phyloP scores from a whole-genome alignment of 2,329 filamentous ascomycete species.

The Teratosphaeria viscida region DNA sequence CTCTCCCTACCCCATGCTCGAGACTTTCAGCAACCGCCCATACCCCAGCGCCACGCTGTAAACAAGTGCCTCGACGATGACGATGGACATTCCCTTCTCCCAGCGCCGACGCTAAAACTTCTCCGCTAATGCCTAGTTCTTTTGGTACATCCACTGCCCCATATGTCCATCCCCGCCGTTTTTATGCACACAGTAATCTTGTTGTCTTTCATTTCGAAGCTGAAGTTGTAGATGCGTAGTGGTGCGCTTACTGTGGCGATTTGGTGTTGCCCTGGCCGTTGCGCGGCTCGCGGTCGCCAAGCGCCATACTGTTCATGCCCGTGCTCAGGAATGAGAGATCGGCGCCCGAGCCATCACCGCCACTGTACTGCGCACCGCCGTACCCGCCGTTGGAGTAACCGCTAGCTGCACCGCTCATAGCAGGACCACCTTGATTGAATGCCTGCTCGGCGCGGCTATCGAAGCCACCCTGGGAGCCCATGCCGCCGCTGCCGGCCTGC shows the following conservation, averaged over 20 bases:
- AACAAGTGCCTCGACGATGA: neutral
- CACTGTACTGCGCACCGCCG: constrained; percentile 25
- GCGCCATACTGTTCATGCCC: constrained; percentile 61
- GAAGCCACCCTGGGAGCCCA: constrained; percentile 64
- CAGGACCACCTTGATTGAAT: constrained; percentile 67
- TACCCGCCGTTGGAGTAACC: constrained; percentile 53
- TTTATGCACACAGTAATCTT: neutral
- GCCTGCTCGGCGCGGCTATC: constrained; percentile 91
- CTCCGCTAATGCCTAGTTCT: neutral
- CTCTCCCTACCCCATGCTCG: neutral
- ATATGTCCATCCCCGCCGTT: neutral
- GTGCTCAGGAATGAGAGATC: constrained; percentile 73
- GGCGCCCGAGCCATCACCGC: constrained; percentile 45
- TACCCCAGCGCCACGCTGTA: neutral
- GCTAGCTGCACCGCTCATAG: constrained; percentile 55
- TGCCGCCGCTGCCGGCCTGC: constrained; percentile 54
- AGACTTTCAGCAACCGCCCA: neutral
- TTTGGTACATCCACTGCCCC: neutral
- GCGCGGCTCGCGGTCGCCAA: constrained; percentile 47
- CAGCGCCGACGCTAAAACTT: constrained; percentile 1
- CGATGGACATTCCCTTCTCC: neutral
- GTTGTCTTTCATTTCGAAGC: neutral
- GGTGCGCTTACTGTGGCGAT: constrained; percentile 20
- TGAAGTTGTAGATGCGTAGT: neutral
- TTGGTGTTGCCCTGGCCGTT: constrained; percentile 26